phyloP scores from a whole-genome alignment of 495 filamentous ascomycete genomes.

The Xylaria curta region DNA sequence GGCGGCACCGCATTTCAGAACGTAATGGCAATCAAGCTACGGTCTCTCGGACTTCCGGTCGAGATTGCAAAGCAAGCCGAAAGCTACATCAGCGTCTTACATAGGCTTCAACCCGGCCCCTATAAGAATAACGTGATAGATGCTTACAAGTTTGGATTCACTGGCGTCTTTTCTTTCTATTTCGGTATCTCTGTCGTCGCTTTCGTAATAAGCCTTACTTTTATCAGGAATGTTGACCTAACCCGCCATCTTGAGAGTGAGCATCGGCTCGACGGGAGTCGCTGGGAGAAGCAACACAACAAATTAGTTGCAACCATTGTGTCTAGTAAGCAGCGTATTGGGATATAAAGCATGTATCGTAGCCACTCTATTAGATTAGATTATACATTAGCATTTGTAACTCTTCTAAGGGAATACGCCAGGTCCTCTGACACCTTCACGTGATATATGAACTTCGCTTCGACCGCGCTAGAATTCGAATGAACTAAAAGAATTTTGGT shows the following conservation, averaged over 20 bases:
- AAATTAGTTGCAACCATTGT: background rate
- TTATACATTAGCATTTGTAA: background rate
- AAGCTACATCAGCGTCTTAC: conserved; percentile 52
- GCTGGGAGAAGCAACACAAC: conserved; percentile 16
- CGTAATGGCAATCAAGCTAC: conserved; percentile 54
- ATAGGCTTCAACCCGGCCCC: conserved; percentile 39
- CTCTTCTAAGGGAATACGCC: background rate
- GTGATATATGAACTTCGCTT: background rate
- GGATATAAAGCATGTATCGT: background rate
- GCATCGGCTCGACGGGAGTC: conserved; percentile 30
- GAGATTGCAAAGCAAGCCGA: conserved; percentile 53
- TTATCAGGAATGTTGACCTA: conserved; percentile 32
- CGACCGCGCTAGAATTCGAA: background rate
- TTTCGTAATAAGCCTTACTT: conserved; percentile 26
- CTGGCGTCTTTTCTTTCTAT: conserved; percentile 28
- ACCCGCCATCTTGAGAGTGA: conserved; percentile 29
- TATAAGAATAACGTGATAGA: conserved; percentile 41
- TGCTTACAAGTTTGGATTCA: conserved; percentile 45
- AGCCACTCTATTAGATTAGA: background rate
- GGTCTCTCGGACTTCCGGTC: conserved; percentile 44
- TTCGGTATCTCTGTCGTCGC: conserved; percentile 30
- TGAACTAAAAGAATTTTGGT: background rate
- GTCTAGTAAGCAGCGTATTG: background rate
- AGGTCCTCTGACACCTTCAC: background rate
- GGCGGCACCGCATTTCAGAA: conserved; percentile 69